A percentile compares a stretch with the other conserved stretches of the same genome.
phyloP scores from a whole-genome alignment of 352 stramenopile species.

The Globisporangium cederbergense region DNA sequence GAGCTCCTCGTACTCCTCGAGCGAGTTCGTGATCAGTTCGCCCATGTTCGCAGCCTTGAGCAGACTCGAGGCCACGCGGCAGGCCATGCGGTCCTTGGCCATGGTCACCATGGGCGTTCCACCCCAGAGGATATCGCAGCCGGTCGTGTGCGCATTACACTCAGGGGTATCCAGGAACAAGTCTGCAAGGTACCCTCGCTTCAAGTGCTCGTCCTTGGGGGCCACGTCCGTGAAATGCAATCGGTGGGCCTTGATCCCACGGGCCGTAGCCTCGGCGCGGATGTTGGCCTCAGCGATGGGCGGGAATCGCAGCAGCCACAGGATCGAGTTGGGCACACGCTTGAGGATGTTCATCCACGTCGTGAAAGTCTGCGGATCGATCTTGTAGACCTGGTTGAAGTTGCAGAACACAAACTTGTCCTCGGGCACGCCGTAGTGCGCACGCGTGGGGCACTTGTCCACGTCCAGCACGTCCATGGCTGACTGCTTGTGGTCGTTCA shows the following conservation, averaged over 20 bases:
- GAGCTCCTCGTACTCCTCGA: constrained; percentile 90
- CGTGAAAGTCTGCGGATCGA: constrained; percentile 89
- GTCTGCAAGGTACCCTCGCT: constrained; percentile 85
- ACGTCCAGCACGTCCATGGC: constrained; percentile 77
- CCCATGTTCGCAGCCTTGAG: constrained; percentile 73
- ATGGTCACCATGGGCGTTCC: constrained; percentile 90
- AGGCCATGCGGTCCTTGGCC: constrained; percentile 88
- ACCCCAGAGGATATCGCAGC: constrained; percentile 91
- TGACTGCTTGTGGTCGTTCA: constrained; percentile 92
- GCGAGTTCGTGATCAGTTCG: constrained; percentile 70
- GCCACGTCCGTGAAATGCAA: constrained; percentile 86
- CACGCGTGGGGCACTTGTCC: constrained; percentile 69
- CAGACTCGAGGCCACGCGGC: constrained; percentile 85
- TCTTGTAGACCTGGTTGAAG: constrained; percentile 96
- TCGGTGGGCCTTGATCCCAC: constrained; percentile 62
- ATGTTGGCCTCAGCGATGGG: constrained; percentile 85
- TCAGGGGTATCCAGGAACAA: constrained; percentile 91
- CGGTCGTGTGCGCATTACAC: constrained; percentile 91
- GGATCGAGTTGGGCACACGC: constrained; percentile 85
- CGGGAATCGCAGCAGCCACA: constrained; percentile 91
- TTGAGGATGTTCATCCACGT: constrained; percentile 93
- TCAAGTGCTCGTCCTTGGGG: constrained; percentile 89
- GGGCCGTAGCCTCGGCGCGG: constrained; percentile 65
- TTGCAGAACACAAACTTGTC: constrained; percentile 94
- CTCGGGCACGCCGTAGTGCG: constrained; percentile 87